Evolutionary conservation across 2,329 filamentous ascomycete species (phyloP).

Genomic region (Aureobasidium subglaciale): DNA sequence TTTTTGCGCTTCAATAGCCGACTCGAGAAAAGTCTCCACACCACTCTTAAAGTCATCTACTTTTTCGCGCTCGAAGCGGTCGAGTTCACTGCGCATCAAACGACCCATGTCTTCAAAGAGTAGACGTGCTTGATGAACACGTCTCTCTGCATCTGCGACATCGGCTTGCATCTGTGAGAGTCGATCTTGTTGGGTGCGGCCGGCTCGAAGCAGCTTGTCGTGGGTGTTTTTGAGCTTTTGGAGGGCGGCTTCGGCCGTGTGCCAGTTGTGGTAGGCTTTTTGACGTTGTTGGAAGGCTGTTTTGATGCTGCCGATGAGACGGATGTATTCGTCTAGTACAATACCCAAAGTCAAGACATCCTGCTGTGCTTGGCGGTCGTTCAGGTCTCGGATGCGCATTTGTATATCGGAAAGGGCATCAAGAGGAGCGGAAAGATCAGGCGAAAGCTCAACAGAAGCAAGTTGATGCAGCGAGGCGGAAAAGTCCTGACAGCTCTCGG

Average conservation of each 20-base stretch:
- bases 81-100: conserved; percentile 82
- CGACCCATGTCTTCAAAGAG: conserved; percentile 97
- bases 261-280: conserved; percentile 93
- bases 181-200: conserved; percentile 91
- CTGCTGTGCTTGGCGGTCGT: conserved; percentile 94
- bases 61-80: conserved; percentile 93
- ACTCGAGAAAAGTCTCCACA: conserved; percentile 94
- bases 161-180: conserved; percentile 88
- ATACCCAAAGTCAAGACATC: conserved; percentile 94
- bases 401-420: conserved; percentile 91
- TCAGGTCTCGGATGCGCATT: conserved; percentile 86
- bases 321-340: conserved; percentile 96
- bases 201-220: conserved; percentile 91
- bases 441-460: conserved; percentile 85
- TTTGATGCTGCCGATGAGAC: conserved; percentile 90
- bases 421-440: conserved; percentile 77
- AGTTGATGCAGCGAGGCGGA: conserved; percentile 87
- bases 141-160: conserved; percentile 89
- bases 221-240: conserved; percentile 83
- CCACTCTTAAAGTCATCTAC: conserved; percentile 98
- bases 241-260: conserved; percentile 79
- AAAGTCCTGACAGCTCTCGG: conserved; percentile 89
- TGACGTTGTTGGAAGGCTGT: conserved; percentile 86
- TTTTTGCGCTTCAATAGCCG: conserved; percentile 95
- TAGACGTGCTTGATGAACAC: conserved; percentile 80